These are phyloP conservation scores for Suillus lakei DNA, from an alignment of 768 basidiomycete genomes.

Conservation along the genomic window DNA sequence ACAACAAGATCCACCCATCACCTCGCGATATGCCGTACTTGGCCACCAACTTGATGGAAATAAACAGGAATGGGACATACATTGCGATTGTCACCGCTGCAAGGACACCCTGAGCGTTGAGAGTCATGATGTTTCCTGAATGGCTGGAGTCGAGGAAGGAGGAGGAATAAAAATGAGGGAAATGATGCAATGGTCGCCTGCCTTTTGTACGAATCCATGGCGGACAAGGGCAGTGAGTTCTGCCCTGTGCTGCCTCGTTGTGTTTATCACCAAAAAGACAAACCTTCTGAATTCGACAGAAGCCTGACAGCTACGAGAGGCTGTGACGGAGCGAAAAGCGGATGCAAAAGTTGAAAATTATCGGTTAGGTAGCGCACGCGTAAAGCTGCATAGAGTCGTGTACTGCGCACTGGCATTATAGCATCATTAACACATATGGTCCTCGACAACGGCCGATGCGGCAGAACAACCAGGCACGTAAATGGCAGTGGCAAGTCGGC, in stretches of 20 bases:
- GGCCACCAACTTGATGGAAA: slow-evolving; percentile 49
- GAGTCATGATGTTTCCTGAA: slow-evolving; percentile 32
- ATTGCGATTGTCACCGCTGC: slow-evolving; percentile 63
- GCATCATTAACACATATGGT: too few species aligned
- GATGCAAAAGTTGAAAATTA: too few species aligned
- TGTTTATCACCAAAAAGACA: not conserved
- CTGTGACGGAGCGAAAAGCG: not conserved
- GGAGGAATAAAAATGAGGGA: slow-evolving; percentile 6
- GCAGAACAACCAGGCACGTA: not conserved
- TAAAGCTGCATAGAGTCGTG: too few species aligned
- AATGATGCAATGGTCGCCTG: not conserved
- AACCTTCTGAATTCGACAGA: not conserved
- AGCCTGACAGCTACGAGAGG: not conserved
- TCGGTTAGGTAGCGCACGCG: too few species aligned
- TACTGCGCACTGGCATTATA: not conserved
- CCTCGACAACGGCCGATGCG: not conserved
- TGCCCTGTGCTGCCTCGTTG: too few species aligned
- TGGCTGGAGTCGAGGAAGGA: slow-evolving; percentile 1
- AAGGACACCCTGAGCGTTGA: slow-evolving; percentile 52
- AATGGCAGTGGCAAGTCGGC: too few species aligned
- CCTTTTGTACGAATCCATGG: slow-evolving; percentile 25
- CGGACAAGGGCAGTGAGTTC: slow-evolving; percentile 23
- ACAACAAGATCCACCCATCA: slow-evolving; percentile 72
- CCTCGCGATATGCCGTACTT: slow-evolving; percentile 62
- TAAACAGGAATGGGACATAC: slow-evolving; percentile 57